phyloP scores from a whole-genome alignment of 2,329 filamentous ascomycete species.

The Fusarium tuaranense region DNA sequence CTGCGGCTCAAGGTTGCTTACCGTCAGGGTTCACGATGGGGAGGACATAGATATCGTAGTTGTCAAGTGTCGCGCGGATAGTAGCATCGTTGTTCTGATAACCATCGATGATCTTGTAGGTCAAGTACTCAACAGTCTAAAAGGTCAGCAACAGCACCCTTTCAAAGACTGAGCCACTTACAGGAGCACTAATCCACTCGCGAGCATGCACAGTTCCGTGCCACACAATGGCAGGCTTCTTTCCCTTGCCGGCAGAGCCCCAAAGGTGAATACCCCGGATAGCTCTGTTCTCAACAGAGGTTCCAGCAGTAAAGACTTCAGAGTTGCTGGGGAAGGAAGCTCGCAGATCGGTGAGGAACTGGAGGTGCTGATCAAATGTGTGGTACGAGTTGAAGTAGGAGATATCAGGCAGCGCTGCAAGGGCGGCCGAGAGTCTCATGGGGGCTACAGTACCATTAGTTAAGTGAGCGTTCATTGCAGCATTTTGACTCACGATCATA shows the following conservation, averaged over 20 bases:
- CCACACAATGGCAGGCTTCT: slow-evolving; percentile 65
- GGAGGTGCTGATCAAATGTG: slow-evolving; percentile 61
- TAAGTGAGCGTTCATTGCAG: fast-evolving
- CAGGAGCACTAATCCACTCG: slow-evolving; percentile 70
- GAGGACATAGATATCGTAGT: slow-evolving; percentile 75
- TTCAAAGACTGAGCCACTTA: slow-evolving; percentile 16
- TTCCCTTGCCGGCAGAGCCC: slow-evolving; percentile 57
- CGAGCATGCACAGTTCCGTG: slow-evolving; percentile 70
- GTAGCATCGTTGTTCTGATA: slow-evolving; percentile 30
- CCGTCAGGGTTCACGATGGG: slow-evolving; percentile 73
- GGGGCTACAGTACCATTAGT: slow-evolving; percentile 3
- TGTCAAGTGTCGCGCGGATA: slow-evolving; percentile 58
- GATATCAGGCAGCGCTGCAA: slow-evolving; percentile 14
- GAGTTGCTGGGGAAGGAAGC: slow-evolving; percentile 57
- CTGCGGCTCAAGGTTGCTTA: slow-evolving; percentile 35
- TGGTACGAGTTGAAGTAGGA: slow-evolving; percentile 67
- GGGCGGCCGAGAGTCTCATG: background rate
- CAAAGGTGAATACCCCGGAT: slow-evolving; percentile 73
- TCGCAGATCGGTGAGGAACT: slow-evolving; percentile 61
- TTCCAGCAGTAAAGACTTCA: slow-evolving; percentile 62
- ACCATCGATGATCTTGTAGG: slow-evolving; percentile 36
- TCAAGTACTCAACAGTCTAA: slow-evolving; percentile 39
- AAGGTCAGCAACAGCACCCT: background rate
- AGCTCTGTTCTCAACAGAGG: slow-evolving; percentile 57
- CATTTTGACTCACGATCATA: slow-evolving; percentile 17